phyloP scores from a whole-genome alignment of 768 basidiomycete genomes.

The Calocybe cyanea region DNA sequence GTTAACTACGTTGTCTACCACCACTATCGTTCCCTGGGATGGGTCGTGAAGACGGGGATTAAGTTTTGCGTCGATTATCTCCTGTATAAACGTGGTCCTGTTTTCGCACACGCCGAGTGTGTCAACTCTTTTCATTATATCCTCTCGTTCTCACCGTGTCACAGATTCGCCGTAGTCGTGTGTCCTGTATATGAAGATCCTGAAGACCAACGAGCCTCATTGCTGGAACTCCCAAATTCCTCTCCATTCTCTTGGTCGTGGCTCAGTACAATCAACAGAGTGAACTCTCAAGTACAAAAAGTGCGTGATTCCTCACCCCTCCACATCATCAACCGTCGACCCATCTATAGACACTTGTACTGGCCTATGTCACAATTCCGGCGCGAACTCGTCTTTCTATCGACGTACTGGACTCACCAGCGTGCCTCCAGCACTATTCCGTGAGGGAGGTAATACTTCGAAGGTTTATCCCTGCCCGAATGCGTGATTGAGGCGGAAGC shows the following conservation, averaged over 20 bases:
- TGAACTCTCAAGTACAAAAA: conserved; percentile 97
- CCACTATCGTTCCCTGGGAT: conserved; percentile 93
- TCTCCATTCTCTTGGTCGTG: conserved; percentile 88
- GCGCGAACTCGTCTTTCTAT: conserved; percentile 53
- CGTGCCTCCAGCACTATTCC: conserved; percentile 71
- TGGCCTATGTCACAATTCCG: conserved; percentile 92
- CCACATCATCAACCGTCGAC: neutral
- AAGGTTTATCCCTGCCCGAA: conserved; percentile 86
- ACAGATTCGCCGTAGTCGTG: conserved; percentile 86
- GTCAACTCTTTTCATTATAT: conserved; percentile 22
- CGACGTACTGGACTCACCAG: conserved; percentile 61
- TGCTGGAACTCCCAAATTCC: conserved; percentile 60
- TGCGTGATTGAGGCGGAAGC: conserved; percentile 64
- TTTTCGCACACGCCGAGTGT: conserved; percentile 94
- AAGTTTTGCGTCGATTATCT: conserved; percentile 98
- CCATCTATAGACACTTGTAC: conserved; percentile 69
- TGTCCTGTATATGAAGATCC: conserved; percentile 89
- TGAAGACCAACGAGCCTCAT: conserved; percentile 61
- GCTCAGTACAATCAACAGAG: conserved; percentile 95
- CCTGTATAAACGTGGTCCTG: conserved; percentile 90
- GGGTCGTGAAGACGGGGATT: conserved; percentile 94
- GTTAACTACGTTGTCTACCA: conserved; percentile 89
- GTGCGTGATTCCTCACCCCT: conserved; percentile 31
- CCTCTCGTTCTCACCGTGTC: neutral
- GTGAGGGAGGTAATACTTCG: conserved; percentile 82